Evolutionary conservation across 2,329 filamentous ascomycete genomes (phyloP).

Genomic region (Cordyceps sp.): DNA sequence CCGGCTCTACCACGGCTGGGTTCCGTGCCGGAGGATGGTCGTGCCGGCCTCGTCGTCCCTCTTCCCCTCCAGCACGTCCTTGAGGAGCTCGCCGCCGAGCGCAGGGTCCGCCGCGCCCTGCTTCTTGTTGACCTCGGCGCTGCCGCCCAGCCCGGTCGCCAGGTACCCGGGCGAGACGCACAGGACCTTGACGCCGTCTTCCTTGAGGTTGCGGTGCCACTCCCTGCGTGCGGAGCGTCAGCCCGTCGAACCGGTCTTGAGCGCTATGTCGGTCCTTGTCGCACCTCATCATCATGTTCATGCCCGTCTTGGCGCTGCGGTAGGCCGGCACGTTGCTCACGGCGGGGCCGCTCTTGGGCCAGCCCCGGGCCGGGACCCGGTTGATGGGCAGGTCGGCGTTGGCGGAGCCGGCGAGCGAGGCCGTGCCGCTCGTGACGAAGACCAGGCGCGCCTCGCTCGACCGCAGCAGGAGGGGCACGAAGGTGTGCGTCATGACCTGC

Average conservation of each 20-base stretch:
- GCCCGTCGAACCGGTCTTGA: neutral
- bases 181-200: slow-evolving; percentile 34
- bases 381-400: slow-evolving; percentile 2
- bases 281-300: slow-evolving; percentile 10
- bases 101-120: slow-evolving; percentile 17
- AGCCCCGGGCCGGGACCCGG: slow-evolving; percentile 18
- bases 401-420: slow-evolving; percentile 17
- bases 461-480: slow-evolving; percentile 26
- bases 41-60: slow-evolving; percentile 23
- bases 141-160: slow-evolving; percentile 25
- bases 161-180: slow-evolving; percentile 29
- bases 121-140: slow-evolving; percentile 12
- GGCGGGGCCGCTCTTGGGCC: slow-evolving; percentile 34
- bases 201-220: slow-evolving; percentile 24
- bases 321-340: neutral
- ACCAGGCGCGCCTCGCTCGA: slow-evolving; percentile 24
- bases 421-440: slow-evolving; percentile 29
- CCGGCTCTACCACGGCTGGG: slow-evolving; percentile 14
- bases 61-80: slow-evolving; percentile 22
- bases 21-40: slow-evolving; percentile 12
- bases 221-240: neutral
- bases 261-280: neutral
- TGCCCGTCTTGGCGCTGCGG: slow-evolving; percentile 7
- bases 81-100: slow-evolving; percentile 19
- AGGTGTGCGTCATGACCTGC: slow-evolving; percentile 20